A percentile compares a stretch with the other conserved stretches of the same genome.
Conservation (phyloP, 2,329 filamentous ascomycete genomes). For the Bipolaris victoriae region DNA sequence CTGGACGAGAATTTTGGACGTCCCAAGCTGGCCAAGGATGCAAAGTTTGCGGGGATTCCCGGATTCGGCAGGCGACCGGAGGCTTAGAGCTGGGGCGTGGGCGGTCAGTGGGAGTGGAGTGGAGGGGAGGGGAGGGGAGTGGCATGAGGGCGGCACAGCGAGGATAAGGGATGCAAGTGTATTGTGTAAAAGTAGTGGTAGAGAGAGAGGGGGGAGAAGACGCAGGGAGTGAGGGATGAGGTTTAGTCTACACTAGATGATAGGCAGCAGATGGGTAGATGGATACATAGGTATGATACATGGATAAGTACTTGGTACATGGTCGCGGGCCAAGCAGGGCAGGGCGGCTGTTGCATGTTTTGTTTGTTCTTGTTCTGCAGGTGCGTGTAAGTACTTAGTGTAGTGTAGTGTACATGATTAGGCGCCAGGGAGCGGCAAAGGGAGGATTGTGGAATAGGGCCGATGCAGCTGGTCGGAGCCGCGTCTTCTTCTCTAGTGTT, state of each 20-base stretch:
- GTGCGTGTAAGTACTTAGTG: background rate
- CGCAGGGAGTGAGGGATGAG: too few species aligned
- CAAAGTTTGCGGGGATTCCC: constrained; percentile 44
- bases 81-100: constrained; percentile 40
- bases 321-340: too few species aligned
- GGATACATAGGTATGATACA: too few species aligned
- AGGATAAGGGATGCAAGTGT: too few species aligned
- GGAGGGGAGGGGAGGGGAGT: constrained; percentile 13
- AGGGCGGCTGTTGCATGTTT: constrained; percentile 31
- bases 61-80: constrained; percentile 44
- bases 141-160: too few species aligned
- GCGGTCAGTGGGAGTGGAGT: constrained; percentile 32
- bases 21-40: constrained; percentile 61
- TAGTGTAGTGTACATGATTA: background rate
- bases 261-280: too few species aligned
- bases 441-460: background rate
- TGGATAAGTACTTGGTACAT: too few species aligned
- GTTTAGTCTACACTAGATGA: too few species aligned
- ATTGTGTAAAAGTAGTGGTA: too few species aligned
- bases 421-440: too few species aligned
- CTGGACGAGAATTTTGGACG: constrained; percentile 92
- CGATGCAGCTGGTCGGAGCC: background rate
- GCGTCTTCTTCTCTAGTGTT: background rate
- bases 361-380: constrained; percentile 32
- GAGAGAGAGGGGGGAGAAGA: too few species aligned